These are phyloP conservation scores for Wickerhamomyces silvicola DNA, from an alignment of 805 yeast genomes.

Conservation along the genomic window DNA sequence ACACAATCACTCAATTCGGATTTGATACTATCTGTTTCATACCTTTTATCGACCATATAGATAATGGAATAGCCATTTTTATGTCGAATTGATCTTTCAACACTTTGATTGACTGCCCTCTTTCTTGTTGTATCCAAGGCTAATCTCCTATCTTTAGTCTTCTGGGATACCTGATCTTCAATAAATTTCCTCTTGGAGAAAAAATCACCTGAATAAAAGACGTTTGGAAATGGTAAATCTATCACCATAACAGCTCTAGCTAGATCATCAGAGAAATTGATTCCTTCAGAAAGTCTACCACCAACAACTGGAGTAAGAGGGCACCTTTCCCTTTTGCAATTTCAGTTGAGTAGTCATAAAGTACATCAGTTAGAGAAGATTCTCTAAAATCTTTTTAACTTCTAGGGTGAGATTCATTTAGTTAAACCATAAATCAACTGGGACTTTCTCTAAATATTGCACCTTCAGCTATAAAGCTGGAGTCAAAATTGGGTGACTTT, in stretches of 20 bases:
- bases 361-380: conserved; percentile 40
- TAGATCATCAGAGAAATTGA: conserved; percentile 80
- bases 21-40: conserved; percentile 37
- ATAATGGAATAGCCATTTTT: conserved; percentile 74
- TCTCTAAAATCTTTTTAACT: conserved; percentile 57
- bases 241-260: conserved; percentile 83
- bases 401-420: too few relatives aligned
- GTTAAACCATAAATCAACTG: conserved; percentile 21
- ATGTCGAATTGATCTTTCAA: conserved; percentile 89
- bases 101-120: conserved; percentile 87
- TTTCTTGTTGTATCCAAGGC: conserved; percentile 45
- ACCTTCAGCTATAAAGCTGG: not conserved
- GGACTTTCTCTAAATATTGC: too few relatives aligned
- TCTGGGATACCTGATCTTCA: conserved; percentile 40
- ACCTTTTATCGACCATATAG: conserved; percentile 65
- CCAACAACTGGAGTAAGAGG: conserved; percentile 81
- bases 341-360: conserved; percentile 44
- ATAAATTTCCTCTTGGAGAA: conserved; percentile 64
- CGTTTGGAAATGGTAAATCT: conserved; percentile 87
- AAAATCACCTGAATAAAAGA: conserved; percentile 74
- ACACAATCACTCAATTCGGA: conserved; percentile 74
- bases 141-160: conserved; percentile 39
- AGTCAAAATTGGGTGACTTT: not conserved
- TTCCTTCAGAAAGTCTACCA: conserved; percentile 90
- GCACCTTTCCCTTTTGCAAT: conserved; percentile 48